Percentiles rank a stretch among this genome's conserved stretches.
Evolutionary conservation across 2,329 filamentous ascomycete species (phyloP).

Genomic region (Shiraia sp.): DNA sequence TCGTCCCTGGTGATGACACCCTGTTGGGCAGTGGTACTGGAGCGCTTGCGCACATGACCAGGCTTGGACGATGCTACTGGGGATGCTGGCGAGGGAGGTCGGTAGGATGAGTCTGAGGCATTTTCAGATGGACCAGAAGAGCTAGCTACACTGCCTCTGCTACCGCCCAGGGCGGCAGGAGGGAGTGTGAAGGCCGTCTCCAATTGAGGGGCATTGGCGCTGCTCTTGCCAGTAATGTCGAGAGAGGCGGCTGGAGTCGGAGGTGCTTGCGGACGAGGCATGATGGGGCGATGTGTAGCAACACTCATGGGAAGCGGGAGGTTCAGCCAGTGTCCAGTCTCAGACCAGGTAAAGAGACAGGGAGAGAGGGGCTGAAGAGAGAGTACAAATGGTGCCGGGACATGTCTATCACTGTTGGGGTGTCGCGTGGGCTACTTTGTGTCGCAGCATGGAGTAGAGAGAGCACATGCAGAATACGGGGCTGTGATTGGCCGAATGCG

Average conservation of each 20-base stretch:
- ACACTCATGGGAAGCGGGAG: conserved; percentile 14
- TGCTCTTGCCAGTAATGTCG: conserved; percentile 75
- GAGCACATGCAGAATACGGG: conserved; percentile 17
- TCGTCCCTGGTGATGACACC: conserved; percentile 59
- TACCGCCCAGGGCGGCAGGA: conserved; percentile 67
- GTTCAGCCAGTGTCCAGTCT: conserved; percentile 11
- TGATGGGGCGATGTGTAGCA: conserved; percentile 43
- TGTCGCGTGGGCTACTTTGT: conserved; percentile 36
- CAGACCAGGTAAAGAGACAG: conserved; percentile 4
- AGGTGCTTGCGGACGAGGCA: conserved; percentile 69
- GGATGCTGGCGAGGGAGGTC: conserved; percentile 50
- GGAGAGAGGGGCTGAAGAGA: conserved; percentile 13
- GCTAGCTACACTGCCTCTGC: conserved; percentile 48
- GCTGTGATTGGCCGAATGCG: conserved; percentile 23
- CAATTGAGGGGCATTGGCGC: conserved; percentile 61
- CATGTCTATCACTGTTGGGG: conserved; percentile 25
- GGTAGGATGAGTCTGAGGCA: conserved; percentile 58
- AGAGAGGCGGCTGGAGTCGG: conserved; percentile 80
- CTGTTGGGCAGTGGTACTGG: conserved; percentile 27
- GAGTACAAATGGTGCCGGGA: conserved; percentile 10
- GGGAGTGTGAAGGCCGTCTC: conserved; percentile 76
- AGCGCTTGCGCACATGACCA: conserved; percentile 36
- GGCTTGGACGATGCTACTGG: conserved; percentile 37
- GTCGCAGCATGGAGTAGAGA: conserved; percentile 19
- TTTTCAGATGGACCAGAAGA: conserved; percentile 53